Evolutionary conservation across 208 protist species (phyloP).

Genomic region (Tritrichomonas musculus): DNA sequence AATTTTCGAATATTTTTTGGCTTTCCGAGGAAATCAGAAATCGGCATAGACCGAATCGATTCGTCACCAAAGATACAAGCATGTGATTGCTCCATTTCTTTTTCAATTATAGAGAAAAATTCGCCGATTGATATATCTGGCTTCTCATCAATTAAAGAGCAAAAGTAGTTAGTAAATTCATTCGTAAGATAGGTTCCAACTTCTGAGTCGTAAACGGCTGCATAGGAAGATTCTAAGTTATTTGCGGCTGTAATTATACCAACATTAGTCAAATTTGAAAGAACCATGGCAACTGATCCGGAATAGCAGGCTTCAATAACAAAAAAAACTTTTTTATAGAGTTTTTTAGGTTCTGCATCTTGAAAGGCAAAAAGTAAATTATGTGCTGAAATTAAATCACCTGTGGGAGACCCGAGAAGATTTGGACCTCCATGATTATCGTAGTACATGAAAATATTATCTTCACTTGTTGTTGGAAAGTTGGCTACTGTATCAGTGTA

Average conservation of each 20-base stretch:
- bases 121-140: background rate
- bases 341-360: background rate
- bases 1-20: too few relatives aligned
- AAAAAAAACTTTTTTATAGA: background rate
- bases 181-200: background rate
- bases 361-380: background rate
- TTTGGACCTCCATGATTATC: constrained; percentile 13
- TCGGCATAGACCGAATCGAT: background rate
- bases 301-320: constrained; percentile 1
- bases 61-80: background rate
- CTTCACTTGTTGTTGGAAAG: background rate
- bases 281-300: background rate
- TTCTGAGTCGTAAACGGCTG: background rate
- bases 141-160: background rate
- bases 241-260: constrained; percentile 16
- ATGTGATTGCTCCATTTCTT: background rate
- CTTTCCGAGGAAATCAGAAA: background rate
- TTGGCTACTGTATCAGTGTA: background rate
- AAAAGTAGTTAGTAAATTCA: background rate
- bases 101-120: background rate
- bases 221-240: background rate
- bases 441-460: constrained; percentile 10
- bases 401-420: background rate
- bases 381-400: background rate
- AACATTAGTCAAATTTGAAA: background rate